phyloP scores from a whole-genome alignment of 148 eudicot genomes.

The Mesembryanthemum crystallinum region DNA sequence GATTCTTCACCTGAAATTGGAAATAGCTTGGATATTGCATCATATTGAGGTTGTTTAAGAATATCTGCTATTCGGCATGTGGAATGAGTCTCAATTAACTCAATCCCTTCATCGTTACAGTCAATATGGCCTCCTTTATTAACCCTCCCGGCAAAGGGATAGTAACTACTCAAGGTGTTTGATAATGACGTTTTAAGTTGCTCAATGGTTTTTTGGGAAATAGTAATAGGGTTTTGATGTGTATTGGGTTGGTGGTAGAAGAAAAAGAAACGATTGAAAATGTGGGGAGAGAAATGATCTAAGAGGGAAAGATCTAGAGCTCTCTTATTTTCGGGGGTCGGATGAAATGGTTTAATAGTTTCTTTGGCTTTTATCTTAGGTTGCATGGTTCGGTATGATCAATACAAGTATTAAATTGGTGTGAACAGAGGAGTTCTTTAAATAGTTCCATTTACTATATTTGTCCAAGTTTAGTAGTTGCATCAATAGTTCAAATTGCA shows the following conservation, averaged over 20 bases:
- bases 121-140: slow-evolving; percentile 28
- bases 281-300: slow-evolving; percentile 20
- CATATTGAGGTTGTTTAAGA: slow-evolving; percentile 22
- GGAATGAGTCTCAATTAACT: slow-evolving; percentile 28
- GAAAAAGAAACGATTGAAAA: slow-evolving; percentile 8
- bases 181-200: slow-evolving; percentile 14
- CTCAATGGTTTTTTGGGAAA: not conserved
- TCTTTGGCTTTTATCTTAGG: slow-evolving; percentile 17
- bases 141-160: slow-evolving; percentile 50
- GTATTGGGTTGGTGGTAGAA: slow-evolving; percentile 1
- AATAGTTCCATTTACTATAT: too few relatives aligned
- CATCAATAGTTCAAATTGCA: too few relatives aligned
- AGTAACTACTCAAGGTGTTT: slow-evolving; percentile 31
- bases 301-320: slow-evolving; percentile 3
- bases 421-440: too few relatives aligned
- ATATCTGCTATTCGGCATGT: slow-evolving; percentile 21
- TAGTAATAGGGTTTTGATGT: not conserved
- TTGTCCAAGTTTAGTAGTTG: too few relatives aligned
- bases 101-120: slow-evolving; percentile 41
- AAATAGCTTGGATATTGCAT: slow-evolving; percentile 23
- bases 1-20: slow-evolving; percentile 27
- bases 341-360: slow-evolving; percentile 16
- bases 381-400: slow-evolving; percentile 4
- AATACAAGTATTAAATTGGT: not conserved
- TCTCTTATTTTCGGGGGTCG: not conserved